These are phyloP conservation scores for Monosporascus ibericus DNA, from an alignment of 2,329 filamentous ascomycete genomes.

Conservation along the genomic window DNA sequence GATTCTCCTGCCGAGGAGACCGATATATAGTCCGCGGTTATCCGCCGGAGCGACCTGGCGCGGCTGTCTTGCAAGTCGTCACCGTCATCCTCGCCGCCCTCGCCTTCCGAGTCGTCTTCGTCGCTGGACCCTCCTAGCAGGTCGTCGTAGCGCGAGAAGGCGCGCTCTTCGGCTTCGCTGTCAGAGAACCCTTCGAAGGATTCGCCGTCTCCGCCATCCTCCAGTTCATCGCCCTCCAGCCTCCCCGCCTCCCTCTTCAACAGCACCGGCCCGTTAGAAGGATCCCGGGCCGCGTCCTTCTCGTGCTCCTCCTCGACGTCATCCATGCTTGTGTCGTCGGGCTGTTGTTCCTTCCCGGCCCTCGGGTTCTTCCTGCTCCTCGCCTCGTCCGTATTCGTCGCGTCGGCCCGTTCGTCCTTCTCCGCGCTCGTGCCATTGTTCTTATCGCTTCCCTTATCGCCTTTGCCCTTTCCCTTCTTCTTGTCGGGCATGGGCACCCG, in stretches of 20 bases:
- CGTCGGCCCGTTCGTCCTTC: constrained; percentile 21
- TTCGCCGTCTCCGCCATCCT: constrained; percentile 16
- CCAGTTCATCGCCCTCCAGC: constrained; percentile 26
- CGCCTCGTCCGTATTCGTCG: constrained; percentile 12
- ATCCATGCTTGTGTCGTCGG: constrained; percentile 10
- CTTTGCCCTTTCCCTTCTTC: constrained; percentile 30
- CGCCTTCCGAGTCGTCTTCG: constrained; percentile 29
- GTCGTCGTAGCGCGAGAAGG: constrained; percentile 37
- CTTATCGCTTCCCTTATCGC: constrained; percentile 25
- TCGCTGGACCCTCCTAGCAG: constrained; percentile 39
- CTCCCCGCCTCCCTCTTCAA: constrained; percentile 29
- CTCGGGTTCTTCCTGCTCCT: no score
- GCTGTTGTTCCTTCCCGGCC: constrained; percentile 11
- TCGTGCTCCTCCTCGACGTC: constrained; percentile 18
- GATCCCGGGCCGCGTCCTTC: constrained; percentile 14
- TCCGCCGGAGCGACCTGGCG: constrained; percentile 14
- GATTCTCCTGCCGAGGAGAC: constrained; percentile 22
- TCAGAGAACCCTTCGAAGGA: constrained; percentile 21
- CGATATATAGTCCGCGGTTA: constrained; percentile 16
- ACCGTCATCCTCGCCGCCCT: constrained; percentile 23
- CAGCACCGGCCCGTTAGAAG: constrained; percentile 19
- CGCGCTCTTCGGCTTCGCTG: constrained; percentile 29
- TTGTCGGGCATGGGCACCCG: constrained; percentile 42
- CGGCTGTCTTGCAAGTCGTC: constrained; percentile 18
- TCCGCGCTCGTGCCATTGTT: constrained; percentile 17